These are phyloP conservation scores for Fusarium dlaminii DNA, from an alignment of 2,329 filamentous ascomycete genomes.

Conservation along the genomic window DNA sequence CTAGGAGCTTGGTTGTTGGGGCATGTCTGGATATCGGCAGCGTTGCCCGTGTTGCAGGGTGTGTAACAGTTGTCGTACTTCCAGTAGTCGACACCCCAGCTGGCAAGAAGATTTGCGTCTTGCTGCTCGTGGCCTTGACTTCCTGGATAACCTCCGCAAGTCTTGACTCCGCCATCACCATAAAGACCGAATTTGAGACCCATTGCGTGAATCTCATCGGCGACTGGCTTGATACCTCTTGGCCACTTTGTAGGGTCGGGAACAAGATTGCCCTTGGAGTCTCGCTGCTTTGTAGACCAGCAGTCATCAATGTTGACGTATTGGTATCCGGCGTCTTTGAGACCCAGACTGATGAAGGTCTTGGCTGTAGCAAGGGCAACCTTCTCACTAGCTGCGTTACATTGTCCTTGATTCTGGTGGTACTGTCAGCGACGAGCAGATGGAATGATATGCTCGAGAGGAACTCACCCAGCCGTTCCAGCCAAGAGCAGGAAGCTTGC, in stretches of 20 bases:
- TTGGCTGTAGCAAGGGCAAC: conserved; percentile 20
- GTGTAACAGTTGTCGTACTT: conserved; percentile 29
- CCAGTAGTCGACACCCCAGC: conserved; percentile 25
- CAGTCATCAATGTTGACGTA: conserved; percentile 27
- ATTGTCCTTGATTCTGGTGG: conserved; percentile 18
- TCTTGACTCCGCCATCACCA: conserved; percentile 9
- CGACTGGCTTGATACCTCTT: conserved; percentile 21
- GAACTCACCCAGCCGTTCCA: conserved; percentile 20
- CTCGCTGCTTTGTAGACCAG: conserved; percentile 20
- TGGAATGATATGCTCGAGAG: too few relatives aligned
- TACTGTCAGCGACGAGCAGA: background rate
- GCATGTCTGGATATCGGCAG: conserved; percentile 13
- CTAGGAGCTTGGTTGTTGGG: background rate
- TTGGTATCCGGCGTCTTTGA: conserved; percentile 17
- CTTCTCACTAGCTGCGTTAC: conserved; percentile 17
- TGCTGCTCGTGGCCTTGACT: conserved; percentile 19
- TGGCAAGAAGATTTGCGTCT: conserved; percentile 14
- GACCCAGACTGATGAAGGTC: conserved; percentile 9
- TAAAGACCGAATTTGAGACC: conserved; percentile 25
- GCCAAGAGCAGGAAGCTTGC: conserved; percentile 19
- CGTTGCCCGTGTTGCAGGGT: conserved; percentile 7
- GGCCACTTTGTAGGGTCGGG: conserved; percentile 21
- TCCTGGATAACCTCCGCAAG: conserved; percentile 18
- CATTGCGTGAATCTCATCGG: conserved; percentile 20
- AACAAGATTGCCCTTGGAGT: conserved; percentile 13